These are phyloP conservation scores for Paracamarosporium sp. DNA, from an alignment of 2,329 filamentous ascomycete species.

Conservation along the genomic window DNA sequence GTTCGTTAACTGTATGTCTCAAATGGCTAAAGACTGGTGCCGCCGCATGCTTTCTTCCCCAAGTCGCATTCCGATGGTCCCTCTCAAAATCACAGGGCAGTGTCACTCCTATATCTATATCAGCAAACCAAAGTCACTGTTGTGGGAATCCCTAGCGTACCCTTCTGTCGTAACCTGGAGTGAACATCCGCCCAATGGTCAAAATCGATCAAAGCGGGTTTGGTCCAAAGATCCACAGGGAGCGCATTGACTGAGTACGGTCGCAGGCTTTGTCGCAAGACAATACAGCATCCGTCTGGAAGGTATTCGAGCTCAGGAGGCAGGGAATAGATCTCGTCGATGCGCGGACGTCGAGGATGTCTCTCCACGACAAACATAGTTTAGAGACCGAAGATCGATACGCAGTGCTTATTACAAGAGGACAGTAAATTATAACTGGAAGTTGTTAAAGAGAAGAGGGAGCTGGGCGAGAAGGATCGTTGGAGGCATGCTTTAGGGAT, in stretches of 20 bases:
- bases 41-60: background rate
- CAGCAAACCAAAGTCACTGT: background rate
- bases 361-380: background rate
- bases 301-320: background rate
- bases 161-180: background rate
- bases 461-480: background rate
- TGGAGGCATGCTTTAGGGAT: background rate
- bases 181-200: slow-evolving; percentile 14
- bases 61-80: background rate
- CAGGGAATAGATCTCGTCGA: background rate
- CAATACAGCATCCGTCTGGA: background rate
- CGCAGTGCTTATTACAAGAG: too few relatives aligned
- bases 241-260: background rate
- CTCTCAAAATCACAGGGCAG: background rate
- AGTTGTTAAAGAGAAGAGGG: background rate
- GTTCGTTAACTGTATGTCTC: background rate
- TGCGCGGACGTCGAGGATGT: background rate
- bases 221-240: background rate
- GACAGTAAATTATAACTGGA: too few relatives aligned
- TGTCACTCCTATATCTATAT: background rate
- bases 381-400: background rate
- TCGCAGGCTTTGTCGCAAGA: background rate
- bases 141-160: background rate
- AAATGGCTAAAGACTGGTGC: background rate
- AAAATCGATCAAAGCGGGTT: slow-evolving; percentile 16